Evolutionary conservation across 805 yeast species (phyloP).

Genomic region (Kodamaea hsintzibuensis): DNA sequence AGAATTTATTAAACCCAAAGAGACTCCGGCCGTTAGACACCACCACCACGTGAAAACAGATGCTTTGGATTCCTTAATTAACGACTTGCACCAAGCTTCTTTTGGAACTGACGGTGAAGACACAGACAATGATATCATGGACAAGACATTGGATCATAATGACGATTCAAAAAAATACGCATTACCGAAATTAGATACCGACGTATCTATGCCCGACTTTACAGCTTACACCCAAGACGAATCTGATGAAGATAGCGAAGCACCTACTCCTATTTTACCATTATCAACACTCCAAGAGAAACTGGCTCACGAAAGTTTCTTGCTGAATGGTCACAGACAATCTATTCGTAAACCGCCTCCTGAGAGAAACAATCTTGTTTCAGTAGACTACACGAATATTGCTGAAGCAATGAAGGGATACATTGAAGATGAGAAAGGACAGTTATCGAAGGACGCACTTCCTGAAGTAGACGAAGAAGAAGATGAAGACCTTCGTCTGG

Average conservation of each 20-base stretch:
- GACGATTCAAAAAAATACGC: not conserved
- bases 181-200: conserved; percentile 9
- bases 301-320: conserved; percentile 24
- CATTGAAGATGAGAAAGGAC: conserved; percentile 20
- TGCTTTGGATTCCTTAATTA: conserved; percentile 39
- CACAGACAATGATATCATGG: not conserved
- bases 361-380: conserved; percentile 19
- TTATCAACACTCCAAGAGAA: conserved; percentile 22
- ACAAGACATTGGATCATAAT: too few species aligned
- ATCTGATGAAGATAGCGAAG: conserved; percentile 12
- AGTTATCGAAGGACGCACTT: not conserved
- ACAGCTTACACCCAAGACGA: conserved; percentile 18
- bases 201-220: conserved; percentile 31
- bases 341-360: conserved; percentile 43
- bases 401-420: conserved; percentile 36
- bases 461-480: conserved; percentile 7
- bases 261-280: conserved; percentile 27
- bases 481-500: not conserved
- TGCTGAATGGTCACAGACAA: conserved; percentile 27
- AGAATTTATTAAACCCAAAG: conserved; percentile 2
- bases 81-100: conserved; percentile 29
- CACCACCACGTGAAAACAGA: conserved; percentile 21
- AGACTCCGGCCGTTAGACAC: not conserved
- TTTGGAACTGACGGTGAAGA: conserved; percentile 7
- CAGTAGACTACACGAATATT: conserved; percentile 29